These are phyloP conservation scores for Talaromyces sp. DNA, from an alignment of 2,329 filamentous ascomycete species.

Conservation along the genomic window DNA sequence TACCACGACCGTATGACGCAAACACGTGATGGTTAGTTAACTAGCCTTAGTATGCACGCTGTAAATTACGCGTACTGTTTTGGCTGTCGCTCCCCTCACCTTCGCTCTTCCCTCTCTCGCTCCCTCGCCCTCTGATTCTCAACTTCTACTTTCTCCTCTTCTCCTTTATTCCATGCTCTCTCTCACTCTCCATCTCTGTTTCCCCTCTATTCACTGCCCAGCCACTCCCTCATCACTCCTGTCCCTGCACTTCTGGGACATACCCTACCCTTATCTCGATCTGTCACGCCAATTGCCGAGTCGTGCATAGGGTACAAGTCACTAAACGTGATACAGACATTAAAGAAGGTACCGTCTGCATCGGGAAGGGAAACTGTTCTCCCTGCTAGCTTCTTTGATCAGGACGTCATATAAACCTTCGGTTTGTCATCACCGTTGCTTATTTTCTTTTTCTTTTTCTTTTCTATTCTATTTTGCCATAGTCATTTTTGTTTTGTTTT, in stretches of 20 bases:
- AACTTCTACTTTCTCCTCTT: background rate
- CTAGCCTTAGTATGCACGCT: background rate
- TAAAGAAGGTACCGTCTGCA: background rate
- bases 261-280: background rate
- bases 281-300: constrained; percentile 6
- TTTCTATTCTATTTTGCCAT: background rate
- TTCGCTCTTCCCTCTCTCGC: background rate
- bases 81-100: constrained; percentile 2
- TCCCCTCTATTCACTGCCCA: background rate
- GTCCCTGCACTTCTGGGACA: background rate
- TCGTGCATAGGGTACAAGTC: constrained; percentile 17
- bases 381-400: background rate
- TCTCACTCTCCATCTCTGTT: background rate
- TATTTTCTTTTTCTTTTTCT: background rate
- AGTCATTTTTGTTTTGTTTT: background rate
- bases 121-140: background rate
- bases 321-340: background rate
- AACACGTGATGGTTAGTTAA: constrained; percentile 28
- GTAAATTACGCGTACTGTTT: constrained; percentile 20
- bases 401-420: background rate
- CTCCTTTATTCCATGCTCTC: background rate
- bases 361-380: background rate
- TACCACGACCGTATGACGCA: constrained; percentile 25
- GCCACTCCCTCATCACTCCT: background rate
- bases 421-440: background rate